Evolutionary conservation across 2,329 filamentous ascomycete genomes (phyloP), one percentile per base, ranked within the genome.

Genomic region (Pseudogymnoascus sp.): DNA sequence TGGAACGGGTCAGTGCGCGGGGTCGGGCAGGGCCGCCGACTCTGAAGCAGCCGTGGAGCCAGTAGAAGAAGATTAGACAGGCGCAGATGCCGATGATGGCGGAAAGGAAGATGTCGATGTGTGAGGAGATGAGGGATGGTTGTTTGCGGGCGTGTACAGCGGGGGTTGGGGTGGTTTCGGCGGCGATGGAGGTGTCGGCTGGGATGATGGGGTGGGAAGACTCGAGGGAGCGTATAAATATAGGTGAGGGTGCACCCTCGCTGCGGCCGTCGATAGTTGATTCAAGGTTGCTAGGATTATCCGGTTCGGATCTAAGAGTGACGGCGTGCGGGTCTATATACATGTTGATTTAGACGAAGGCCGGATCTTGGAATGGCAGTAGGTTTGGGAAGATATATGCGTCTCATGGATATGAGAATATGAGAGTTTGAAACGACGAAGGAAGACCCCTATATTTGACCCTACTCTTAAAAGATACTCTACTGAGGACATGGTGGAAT

Each of bases 61-160:
- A 60, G 59, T 60, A 60, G 19, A 60, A 23, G 37, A 37, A 37
- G 21, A 42, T 38, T 26, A 60, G 19, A 11, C 35, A 38, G 17
- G 38, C 59, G 35, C 33, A 38, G 19, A 60, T 26, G n/a, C 35
- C 59, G 7, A 62, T 11, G 35, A 46, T 29, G 11, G 46, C 11
- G 4, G 38, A 61, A 9, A 63, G 37, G 15, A 61, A 60, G 44
- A 63, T 60, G 4, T 23, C 62, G 59, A 61, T 38, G 31, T 40
- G 62, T 1, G 46, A 53, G 62, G 35, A 61, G 38, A 33, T 35
- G 29, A 56, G 17, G 29, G 29, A 33, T 13, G 50, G 29, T 26
- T 56, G 50, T n/a, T 56, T 56, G n/a, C 50, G 50, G 50, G 50
- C 7, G 11, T 33, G 10, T 9, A 56, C 5, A 6, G 17, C 50